Percentiles rank a stretch among this genome's conserved stretches.
Conservation (phyloP, 2,329 filamentous ascomycete species). For the Trichoderma sp. region DNA sequence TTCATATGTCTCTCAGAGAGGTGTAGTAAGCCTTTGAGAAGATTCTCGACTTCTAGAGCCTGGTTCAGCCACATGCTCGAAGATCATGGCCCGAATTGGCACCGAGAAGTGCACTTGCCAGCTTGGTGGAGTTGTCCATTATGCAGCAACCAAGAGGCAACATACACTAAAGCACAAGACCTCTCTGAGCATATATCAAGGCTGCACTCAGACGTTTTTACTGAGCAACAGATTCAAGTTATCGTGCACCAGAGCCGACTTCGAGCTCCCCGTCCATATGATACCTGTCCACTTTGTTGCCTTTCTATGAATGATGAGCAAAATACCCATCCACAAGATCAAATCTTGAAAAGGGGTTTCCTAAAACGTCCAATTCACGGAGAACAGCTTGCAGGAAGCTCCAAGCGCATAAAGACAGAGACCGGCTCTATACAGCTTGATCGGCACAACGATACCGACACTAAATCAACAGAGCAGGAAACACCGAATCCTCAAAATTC, state of each 20-base stretch:
- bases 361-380: too few relatives aligned
- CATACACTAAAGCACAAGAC: neutral
- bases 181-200: neutral
- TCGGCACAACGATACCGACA: neutral
- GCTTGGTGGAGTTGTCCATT: constrained; percentile 16
- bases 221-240: neutral
- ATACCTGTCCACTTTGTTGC: constrained; percentile 1
- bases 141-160: neutral
- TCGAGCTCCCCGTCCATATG: neutral
- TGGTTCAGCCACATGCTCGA: constrained; percentile 18
- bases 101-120: constrained; percentile 17
- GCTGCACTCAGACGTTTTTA: neutral
- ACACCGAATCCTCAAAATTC: neutral
- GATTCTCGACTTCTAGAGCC: constrained; percentile 14
- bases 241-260: neutral
- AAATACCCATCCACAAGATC: too few relatives aligned
- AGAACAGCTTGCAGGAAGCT: neutral
- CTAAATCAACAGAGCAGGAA: too few relatives aligned
- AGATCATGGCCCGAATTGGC: constrained; percentile 17
- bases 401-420: neutral
- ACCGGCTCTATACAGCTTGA: neutral
- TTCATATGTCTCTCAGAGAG: constrained; percentile 18
- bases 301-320: neutral
- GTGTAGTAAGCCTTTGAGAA: neutral
- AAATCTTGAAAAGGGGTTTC: too few relatives aligned